Evolutionary conservation across 106 monocot species (phyloP), one percentile per base, ranked within the genome.

Genomic region (Narthecium ossifragum): DNA sequence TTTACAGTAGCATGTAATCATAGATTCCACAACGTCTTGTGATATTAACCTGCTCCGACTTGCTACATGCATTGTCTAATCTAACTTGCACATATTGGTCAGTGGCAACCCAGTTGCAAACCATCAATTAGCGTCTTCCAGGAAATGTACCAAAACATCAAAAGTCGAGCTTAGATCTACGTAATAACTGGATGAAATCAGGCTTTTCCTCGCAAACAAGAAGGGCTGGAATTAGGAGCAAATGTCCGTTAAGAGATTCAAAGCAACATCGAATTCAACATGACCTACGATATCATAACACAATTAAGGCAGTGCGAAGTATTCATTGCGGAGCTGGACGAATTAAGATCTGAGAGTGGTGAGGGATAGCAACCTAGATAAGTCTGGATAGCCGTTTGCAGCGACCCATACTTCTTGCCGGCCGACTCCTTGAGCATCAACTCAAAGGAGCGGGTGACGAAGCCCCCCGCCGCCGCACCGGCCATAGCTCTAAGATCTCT

Each of bases 401-500:
- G 73, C 4, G 57, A 27, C 23, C 70, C 51, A 53, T 80, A 65
- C 80, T 94, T 89, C 75, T 86, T 90, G 26, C 63, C 76, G 31
- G 79, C 54, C 70, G 80, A 83, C 68, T 94, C 90, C 64, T 90
- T 94, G 57, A 90, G 83, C 94, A 94, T 94, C 66, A 75, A 64
- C 78, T 94, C 94, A 61, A 94, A 81, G 30, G 90, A 81, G 51
- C 94, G 89, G 41, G 80, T 83, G 45, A 94, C 71, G 59, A 94
- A 94, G 17, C 80, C 88, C 4, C 90, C 90, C 7, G 90, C 86
- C 11, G 90, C 86, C 11, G n/a, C n/a, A n/a, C 85, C 90, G 22
- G 89, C 85, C 89, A 94, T 94, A 31, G 65, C 60, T n/a, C n/a
- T n/a, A 37, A 53, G 65, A 68, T 53, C 58, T 60, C 49, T 41